Evolutionary conservation across 768 basidiomycete species (phyloP).

Genomic region (Boletellus sp.): DNA sequence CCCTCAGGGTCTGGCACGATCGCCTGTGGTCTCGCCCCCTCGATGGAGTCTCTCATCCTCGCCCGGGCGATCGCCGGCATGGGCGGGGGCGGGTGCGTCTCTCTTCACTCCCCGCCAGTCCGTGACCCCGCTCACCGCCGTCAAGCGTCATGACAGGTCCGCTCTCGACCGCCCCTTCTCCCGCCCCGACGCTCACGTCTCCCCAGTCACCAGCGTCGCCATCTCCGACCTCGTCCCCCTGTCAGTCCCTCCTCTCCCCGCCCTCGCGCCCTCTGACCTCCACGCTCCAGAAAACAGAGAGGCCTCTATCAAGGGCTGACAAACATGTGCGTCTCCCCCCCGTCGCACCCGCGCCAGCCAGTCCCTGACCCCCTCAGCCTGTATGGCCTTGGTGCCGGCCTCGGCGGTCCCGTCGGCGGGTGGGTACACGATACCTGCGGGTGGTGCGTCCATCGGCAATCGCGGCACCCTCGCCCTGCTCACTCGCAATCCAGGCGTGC

Average conservation of each 20-base stretch:
- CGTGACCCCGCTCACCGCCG: slow-evolving; percentile 16
- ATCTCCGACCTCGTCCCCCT: slow-evolving; percentile 88
- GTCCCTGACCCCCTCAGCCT: slow-evolving; percentile 43
- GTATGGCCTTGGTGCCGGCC: slow-evolving; percentile 78
- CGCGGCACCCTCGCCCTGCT: not conserved
- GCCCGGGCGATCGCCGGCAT: slow-evolving; percentile 86
- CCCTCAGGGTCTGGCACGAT: slow-evolving; percentile 73
- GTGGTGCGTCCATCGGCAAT: slow-evolving; percentile 51
- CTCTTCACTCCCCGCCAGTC: not conserved
- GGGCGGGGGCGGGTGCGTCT: slow-evolving; percentile 83
- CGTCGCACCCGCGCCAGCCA: slow-evolving; percentile 1
- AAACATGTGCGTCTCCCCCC: slow-evolving; percentile 59
- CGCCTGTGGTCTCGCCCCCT: slow-evolving; percentile 80
- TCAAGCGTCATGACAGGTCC: slow-evolving; percentile 80
- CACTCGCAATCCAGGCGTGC: slow-evolving; percentile 54
- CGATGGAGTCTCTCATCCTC: slow-evolving; percentile 77
- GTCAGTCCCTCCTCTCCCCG: slow-evolving; percentile 40
- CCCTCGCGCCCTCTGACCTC: not conserved
- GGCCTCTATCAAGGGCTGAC: slow-evolving; percentile 91
- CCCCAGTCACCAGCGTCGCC: slow-evolving; percentile 73
- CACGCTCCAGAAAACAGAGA: slow-evolving; percentile 63
- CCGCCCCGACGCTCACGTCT: slow-evolving; percentile 17
- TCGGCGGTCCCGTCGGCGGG: slow-evolving; percentile 78
- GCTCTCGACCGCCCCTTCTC: slow-evolving; percentile 8
- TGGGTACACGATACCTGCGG: slow-evolving; percentile 84